Evolutionary conservation across 306 rosid genomes (phyloP), one percentile per base, ranked within the genome.

Genomic region (Prunus dulcis): DNA sequence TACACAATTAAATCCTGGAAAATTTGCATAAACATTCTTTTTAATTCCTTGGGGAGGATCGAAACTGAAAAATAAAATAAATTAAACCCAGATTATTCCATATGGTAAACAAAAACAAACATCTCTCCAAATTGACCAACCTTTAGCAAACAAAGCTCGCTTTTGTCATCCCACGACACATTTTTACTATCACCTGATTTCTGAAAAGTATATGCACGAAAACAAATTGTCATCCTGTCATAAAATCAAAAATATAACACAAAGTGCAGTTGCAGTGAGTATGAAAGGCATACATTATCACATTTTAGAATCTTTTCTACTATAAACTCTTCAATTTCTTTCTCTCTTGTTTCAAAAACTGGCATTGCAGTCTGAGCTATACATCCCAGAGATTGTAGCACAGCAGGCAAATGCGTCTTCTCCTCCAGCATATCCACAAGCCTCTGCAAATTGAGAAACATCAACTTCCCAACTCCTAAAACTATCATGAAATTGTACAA

Each of bases 321-420:
- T 79, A 96, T 89, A 80, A 89, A 96, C 69, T 91, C 90, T 87
- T 83, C 83, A 75, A 96, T 81, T 85, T 96, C 98, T 75, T 78
- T 84, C 85, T 87, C 97, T 83, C 99, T 91, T 63, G 99, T 96
- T 88, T 91, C 99, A 68, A 89, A 96, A 80, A 96, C 88, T 71
- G 99, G 91, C 97, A 96, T 96, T 67, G 99, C 98, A 49, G 89
- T 89, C 90, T 96, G 85, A 9, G 99, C 99, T 78, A 93, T 92
- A 73, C 99, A 96, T 79, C 99, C 99, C 72, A 96, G 83, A 51
- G 99, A 96, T 82, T 96, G 99, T 28, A 96, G 96, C 62, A 96
- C 90, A 50, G 96, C 89, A 86, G 99, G 98, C 67, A 96, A 86
- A 80, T 93, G 91, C 66, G 87, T 76, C 85, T 85, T 88, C 80